These are phyloP conservation scores for Ogataea wickerhamii DNA, from an alignment of 805 yeast species.

Conservation along the genomic window DNA sequence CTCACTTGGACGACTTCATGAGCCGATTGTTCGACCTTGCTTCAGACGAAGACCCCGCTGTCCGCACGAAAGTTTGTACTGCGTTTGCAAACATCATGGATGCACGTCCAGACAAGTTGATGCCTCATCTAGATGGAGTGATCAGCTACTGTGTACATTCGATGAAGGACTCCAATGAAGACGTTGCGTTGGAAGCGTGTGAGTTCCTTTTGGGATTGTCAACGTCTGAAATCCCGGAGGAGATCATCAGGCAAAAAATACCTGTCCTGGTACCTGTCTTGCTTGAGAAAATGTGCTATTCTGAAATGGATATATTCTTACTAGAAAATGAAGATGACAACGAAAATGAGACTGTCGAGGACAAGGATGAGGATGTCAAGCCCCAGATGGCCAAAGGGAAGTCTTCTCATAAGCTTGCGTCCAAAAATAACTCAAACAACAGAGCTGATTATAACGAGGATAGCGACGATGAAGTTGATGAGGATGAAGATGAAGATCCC, in stretches of 20 bases:
- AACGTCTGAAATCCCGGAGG: slow-evolving; percentile 55
- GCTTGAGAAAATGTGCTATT: slow-evolving; percentile 79
- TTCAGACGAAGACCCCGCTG: slow-evolving; percentile 50
- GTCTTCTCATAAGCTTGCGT: slow-evolving; percentile 34
- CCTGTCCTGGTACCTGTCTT: slow-evolving; percentile 70
- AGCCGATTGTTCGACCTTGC: slow-evolving; percentile 68
- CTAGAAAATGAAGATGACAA: slow-evolving; percentile 63
- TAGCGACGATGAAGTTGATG: slow-evolving; percentile 39
- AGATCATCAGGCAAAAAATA: slow-evolving; percentile 55
- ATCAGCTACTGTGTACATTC: slow-evolving; percentile 79
- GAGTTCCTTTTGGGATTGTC: slow-evolving; percentile 81
- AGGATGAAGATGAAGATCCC: slow-evolving; percentile 69
- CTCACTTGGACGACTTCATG: slow-evolving; percentile 64
- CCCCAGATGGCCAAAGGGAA: slow-evolving; percentile 76
- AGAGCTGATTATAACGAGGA: slow-evolving; percentile 7
- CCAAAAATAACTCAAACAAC: slow-evolving; percentile 16
- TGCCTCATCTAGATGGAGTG: slow-evolving; percentile 83
- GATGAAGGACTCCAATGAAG: slow-evolving; percentile 61
- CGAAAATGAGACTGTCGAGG: slow-evolving; percentile 75
- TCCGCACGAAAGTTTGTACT: slow-evolving; percentile 71
- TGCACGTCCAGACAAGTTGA: slow-evolving; percentile 72
- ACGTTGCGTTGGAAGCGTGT: slow-evolving; percentile 86
- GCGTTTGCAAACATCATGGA: slow-evolving; percentile 72
- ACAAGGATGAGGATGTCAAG: slow-evolving; percentile 80
- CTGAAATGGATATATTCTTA: slow-evolving; percentile 71